Evolutionary conservation across 192 early-diverging fungal species (phyloP), one percentile per base, ranked within the genome.

Genomic region (Dissophora globulifera): DNA sequence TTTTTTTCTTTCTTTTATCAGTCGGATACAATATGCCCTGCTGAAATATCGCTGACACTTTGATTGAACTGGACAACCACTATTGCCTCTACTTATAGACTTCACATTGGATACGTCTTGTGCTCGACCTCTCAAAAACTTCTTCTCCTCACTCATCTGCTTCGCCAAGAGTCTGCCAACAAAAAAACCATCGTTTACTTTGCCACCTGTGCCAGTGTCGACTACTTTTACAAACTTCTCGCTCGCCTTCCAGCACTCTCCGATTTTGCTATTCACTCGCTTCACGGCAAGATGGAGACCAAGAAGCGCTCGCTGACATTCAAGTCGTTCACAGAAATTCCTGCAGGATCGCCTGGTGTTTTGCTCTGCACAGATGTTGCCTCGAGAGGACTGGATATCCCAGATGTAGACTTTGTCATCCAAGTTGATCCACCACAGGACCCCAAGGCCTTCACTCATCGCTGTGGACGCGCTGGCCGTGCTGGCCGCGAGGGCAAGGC

Each of bases 341-440:
- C 93, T 25, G 33, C 86, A 13, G 86, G 87, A 31, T 85, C 87
- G 20, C 80, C 88, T 5, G 91, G 90, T n/a, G 63, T 98, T 17
- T 78, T 99, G 58, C 65, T 99, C 11, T 96, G 94, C 74, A 99
- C 96, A 7, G 97, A 99, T 83, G 92, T 99, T 32, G 95, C 97
- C 4, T 92, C 95, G 4, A 88, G 97, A 23, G 97, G 97, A 13
- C 68, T 99, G 45, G 97, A 99, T 80, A 90, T 98, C 58, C 96
- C 96, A 0, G 94, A 96, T 79, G 93, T 99, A 0, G 97, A 98
- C 57, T 92, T 85, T 64, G 95, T 99, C 2, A 84, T 98, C 31
- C 97, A 99, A 76, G 90, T 91, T 40, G 97, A 99, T 67, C 92
- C 97, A 12, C 96, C 96, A 2, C 94, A 95, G 54, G 96, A 99